Conservation (phyloP, 164 flowering plant species). For the Warburgia ugandensis region DNA sequence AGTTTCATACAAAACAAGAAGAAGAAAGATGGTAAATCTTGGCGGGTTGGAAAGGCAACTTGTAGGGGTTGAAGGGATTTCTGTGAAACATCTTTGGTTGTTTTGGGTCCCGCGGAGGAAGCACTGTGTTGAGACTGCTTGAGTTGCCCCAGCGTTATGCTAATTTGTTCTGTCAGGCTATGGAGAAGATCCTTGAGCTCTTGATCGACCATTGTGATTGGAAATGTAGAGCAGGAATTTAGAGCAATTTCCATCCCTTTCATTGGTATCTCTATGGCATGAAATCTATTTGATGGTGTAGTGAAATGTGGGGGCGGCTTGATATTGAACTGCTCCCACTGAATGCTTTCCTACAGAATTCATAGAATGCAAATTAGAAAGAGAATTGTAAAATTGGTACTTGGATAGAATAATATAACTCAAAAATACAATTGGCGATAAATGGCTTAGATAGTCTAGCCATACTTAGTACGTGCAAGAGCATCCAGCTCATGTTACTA, state of each 20-base stretch:
- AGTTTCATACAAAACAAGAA: slow-evolving; percentile 69
- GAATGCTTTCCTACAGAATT: slow-evolving; percentile 52
- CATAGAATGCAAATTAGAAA: too few species aligned
- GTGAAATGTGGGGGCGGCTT: slow-evolving; percentile 15
- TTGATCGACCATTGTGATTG: slow-evolving; percentile 21
- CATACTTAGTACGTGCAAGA: too few species aligned
- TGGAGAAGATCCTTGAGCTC: slow-evolving; percentile 27
- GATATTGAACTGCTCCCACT: slow-evolving; percentile 66
- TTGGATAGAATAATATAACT: too few species aligned
- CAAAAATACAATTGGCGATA: too few species aligned
- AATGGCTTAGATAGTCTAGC: too few species aligned
- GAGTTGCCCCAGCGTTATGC: slow-evolving; percentile 22
- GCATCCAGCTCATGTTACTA: too few species aligned
- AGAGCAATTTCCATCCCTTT: slow-evolving; percentile 76
- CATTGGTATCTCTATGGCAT: slow-evolving; percentile 37
- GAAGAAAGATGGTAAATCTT: slow-evolving; percentile 57
- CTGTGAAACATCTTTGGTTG: slow-evolving; percentile 10
- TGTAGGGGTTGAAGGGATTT: slow-evolving; percentile 37
- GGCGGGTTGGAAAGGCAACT: slow-evolving; percentile 17
- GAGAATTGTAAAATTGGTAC: too few species aligned
- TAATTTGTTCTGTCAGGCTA: slow-evolving; percentile 24
- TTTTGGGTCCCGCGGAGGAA: slow-evolving; percentile 38
- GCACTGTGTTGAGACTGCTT: slow-evolving; percentile 17
- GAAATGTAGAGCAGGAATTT: slow-evolving; percentile 23
- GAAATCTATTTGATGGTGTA: slow-evolving; percentile 35